Evolutionary conservation across 1,139 yeast species (phyloP), one percentile per base, ranked within the genome.

Genomic region (Sugiyamaella sp.): DNA sequence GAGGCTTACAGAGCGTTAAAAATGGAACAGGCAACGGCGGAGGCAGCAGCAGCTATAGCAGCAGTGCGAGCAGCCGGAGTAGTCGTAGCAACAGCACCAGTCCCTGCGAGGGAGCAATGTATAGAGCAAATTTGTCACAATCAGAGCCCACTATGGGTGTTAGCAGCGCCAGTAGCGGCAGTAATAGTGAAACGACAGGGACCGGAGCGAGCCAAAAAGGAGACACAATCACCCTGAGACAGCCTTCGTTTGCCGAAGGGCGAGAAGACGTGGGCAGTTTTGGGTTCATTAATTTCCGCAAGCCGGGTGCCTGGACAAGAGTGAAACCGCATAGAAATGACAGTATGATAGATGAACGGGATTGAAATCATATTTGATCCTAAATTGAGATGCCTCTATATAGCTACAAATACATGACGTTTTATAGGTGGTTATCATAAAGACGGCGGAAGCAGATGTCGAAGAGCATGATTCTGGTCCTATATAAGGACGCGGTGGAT

Each of bases 291-390:
- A 60, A 60, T 53, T 45, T 60, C 24, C 55, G 63, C 22, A 55
- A 52, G 39, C 57, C 60, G 4, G 59, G 60, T 8, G 63, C 63
- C 5, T 60, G 63, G 63, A 58, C 57, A 4, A 47, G 63, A 44
- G 33, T 50, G 5, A 60, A 60, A 48, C 52, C 58, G 14, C 40
- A 44, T 14, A 44, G 38, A 44, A 44, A 33, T 35, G 40, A 33
- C 45, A 41, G 35, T 41, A 29, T 25, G 5, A 14, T 33, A 35
- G 48, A 43, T 9, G 47, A 43, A 17, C 22, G 24, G 33, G 47
- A 21, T n/a, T 40, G 29, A 29, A 29, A 29, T 8, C 8, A 29
- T 12, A 8, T 12, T 29, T 29, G n/a, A 12, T 12, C 35, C 14
- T 29, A 29, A 12, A 29, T 29, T 4, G 4, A 29, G 8, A 29